Evolutionary conservation across 2,329 filamentous ascomycete species (phyloP).

Genomic region (Dactylonectria macrodidyma): DNA sequence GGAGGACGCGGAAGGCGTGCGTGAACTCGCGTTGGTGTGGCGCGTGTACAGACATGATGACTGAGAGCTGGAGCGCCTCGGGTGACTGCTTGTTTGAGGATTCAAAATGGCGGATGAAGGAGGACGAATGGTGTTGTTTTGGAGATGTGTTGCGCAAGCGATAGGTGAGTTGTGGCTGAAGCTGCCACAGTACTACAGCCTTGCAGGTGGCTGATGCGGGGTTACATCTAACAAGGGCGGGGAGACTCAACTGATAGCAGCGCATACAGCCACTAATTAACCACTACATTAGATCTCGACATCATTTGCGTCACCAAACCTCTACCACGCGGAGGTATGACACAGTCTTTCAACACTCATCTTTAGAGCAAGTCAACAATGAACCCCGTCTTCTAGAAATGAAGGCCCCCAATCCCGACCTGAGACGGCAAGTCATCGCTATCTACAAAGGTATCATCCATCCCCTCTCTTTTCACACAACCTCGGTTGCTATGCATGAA

Average conservation of each 20-base stretch:
- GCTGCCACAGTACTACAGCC: constrained; percentile 21
- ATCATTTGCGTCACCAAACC: constrained; percentile 2
- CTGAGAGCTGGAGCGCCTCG: not conserved
- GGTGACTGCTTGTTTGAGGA: constrained; percentile 2
- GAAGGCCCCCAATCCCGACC: constrained; percentile 62
- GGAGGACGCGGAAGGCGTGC: constrained; percentile 19
- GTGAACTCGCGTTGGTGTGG: not conserved
- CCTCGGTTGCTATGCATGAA: not conserved
- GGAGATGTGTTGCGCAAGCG: not conserved
- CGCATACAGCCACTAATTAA: not conserved
- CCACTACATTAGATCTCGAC: not conserved
- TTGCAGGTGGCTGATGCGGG: constrained; percentile 39
- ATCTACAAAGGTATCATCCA: constrained; percentile 84
- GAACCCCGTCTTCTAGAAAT: constrained; percentile 32
- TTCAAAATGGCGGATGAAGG: not conserved
- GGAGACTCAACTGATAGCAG: not conserved
- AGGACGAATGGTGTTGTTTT: not conserved
- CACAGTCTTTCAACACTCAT: not conserved
- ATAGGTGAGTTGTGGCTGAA: constrained; percentile 39
- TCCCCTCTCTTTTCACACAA: not conserved
- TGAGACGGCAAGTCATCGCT: constrained; percentile 84
- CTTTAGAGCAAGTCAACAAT: not conserved
- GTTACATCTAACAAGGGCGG: constrained; percentile 5
- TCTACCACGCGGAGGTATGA: not conserved
- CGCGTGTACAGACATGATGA: not conserved